Conservation (phyloP, 2,329 filamentous ascomycete species). For the Lachnellula occidentalis region DNA sequence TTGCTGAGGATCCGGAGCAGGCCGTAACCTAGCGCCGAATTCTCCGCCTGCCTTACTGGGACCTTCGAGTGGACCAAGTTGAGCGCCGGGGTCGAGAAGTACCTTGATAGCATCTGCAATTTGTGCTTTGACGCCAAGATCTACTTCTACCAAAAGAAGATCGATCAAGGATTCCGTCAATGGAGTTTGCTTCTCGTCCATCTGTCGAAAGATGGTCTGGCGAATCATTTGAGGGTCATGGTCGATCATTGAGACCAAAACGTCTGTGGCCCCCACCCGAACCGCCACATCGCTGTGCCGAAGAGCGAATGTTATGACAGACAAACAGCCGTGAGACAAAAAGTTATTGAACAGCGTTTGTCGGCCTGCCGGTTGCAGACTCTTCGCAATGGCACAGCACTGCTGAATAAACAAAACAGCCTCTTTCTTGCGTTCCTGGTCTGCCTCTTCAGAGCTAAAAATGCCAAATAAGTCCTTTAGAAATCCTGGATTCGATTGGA, state of each 20-base stretch:
- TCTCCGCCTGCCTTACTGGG: conserved; percentile 63
- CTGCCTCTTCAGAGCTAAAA: conserved; percentile 61
- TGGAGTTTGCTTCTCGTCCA: conserved; percentile 78
- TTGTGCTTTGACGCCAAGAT: conserved; percentile 91
- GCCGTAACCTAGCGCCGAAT: conserved; percentile 57
- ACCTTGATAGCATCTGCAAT: conserved; percentile 94
- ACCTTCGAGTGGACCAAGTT: conserved; percentile 53
- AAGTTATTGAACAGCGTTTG: conserved; percentile 86
- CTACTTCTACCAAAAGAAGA: conserved; percentile 81
- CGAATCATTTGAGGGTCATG: conserved; percentile 94
- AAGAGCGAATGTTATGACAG: conserved; percentile 87
- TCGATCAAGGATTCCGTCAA: conserved; percentile 92
- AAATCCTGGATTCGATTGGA: conserved; percentile 76
- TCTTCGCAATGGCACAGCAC: conserved; percentile 91
- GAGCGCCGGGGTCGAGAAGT: conserved; percentile 69
- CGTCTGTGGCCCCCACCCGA: conserved; percentile 87
- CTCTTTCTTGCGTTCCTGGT: conserved; percentile 77
- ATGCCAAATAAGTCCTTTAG: conserved; percentile 83
- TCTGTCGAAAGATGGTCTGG: conserved; percentile 84
- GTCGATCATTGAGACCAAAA: conserved; percentile 89
- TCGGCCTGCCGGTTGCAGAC: conserved; percentile 76
- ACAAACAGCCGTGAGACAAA: conserved; percentile 77
- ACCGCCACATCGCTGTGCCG: conserved; percentile 79
- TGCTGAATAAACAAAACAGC: conserved; percentile 96
- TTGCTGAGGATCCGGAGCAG: conserved; percentile 63